Base-by-base conservation (phyloP, 2,329 filamentous ascomycete genomes). In the Penicillium sp. region DNA sequence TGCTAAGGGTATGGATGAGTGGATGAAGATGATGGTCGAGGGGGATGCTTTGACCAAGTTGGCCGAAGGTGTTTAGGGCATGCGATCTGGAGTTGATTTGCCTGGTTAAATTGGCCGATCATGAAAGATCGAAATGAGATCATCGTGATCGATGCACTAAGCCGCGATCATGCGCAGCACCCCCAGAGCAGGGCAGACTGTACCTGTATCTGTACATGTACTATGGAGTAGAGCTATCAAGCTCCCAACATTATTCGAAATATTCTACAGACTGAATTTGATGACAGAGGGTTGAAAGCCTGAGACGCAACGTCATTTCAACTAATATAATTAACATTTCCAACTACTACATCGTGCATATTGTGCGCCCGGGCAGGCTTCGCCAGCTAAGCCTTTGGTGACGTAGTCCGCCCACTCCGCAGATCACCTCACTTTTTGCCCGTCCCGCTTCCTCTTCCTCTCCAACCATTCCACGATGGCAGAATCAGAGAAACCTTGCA, bases 21-120 rank as follows among this genome's bases (percentile, higher is more conserved):
- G 78, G 78, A 67, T 75, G 60, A 76, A 77, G 62, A 79, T 79
- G 77, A 76, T 77, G 71, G 72, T 80, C 14, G 76, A 79, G 39
- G 75, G 74, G n/a, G 71, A 75, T 45, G 72, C 67, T 34, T 66
- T 79, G 70, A 64, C 54, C 44, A 72, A 67, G 52, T 65, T 79
- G 68, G 77, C 75, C 6, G 68, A 67, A 54, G 64, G 57, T 13
- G 50, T 52, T 21, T 59, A 48, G 27, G 8, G 16, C 24, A 4
- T 16, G 21, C 16, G 18, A n/a, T 38, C 22, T 32, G 38, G 46
- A 10, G n/a, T 41, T 27, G 18, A 11, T n/a, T 14, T 27, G 4
- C 11, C 22, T 16, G 32, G n/a, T 31, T 9, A 22, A 24, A 3
- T 3, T 32, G 16, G 31, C 18, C 4, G 21, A 34, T 48, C 27